Percentiles rank a stretch among this genome's conserved stretches.
phyloP scores from a whole-genome alignment of 2,329 filamentous ascomycete genomes.

The Simplicillium sp. region DNA sequence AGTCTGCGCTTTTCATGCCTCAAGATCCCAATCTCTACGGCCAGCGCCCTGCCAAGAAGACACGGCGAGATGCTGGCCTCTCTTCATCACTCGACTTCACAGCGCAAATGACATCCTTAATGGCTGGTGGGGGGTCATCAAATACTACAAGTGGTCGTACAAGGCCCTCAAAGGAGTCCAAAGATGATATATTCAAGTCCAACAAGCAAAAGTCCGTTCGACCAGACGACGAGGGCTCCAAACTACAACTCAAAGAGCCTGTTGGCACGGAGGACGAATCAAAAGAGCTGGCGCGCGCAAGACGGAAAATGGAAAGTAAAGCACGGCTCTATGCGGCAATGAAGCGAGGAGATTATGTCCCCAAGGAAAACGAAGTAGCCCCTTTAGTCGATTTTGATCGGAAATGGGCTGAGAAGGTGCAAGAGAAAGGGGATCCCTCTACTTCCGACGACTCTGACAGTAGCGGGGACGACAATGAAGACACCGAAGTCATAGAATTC shows the following conservation, averaged over 20 bases:
- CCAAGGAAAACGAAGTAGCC: conserved; percentile 53
- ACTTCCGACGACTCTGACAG: conserved; percentile 26
- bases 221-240: conserved; percentile 38
- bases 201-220: conserved; percentile 15
- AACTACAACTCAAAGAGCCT: conserved; percentile 42
- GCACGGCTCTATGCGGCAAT: conserved; percentile 79
- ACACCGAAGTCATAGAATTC: conserved; percentile 68
- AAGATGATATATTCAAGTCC: conserved; percentile 34
- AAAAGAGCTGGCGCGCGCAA: conserved; percentile 59
- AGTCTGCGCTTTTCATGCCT: conserved; percentile 20
- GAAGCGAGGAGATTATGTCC: conserved; percentile 80
- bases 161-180: conserved; percentile 36
- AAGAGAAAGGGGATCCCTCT: conserved; percentile 40
- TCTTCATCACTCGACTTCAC: conserved; percentile 74
- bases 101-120: conserved; percentile 76
- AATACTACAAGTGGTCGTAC: conserved; percentile 27
- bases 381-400: conserved; percentile 86
- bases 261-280: conserved; percentile 53
- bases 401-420: conserved; percentile 78
- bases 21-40: conserved; percentile 70
- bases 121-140: conserved; percentile 44
- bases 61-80: conserved; percentile 59
- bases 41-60: conserved; percentile 58
- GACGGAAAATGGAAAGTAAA: conserved; percentile 82
- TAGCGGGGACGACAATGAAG: conserved; percentile 26